Evolutionary conservation across 2,329 filamentous ascomycete genomes (phyloP), one percentile per base, ranked within the genome.

Genomic region (Fusarium sp.): DNA sequence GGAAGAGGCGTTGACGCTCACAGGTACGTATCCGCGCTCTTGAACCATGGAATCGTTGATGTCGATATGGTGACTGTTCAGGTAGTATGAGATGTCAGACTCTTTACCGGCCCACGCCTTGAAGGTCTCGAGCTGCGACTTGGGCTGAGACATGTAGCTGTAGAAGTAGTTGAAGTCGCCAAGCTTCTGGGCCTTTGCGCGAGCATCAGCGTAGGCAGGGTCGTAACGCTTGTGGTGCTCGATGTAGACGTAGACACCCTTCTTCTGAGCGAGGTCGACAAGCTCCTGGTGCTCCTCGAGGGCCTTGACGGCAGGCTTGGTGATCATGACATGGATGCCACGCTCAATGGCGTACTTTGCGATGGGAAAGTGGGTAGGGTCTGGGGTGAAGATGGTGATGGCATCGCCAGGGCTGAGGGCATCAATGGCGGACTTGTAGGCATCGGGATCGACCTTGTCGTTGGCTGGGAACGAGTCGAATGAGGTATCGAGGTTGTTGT

Each of bases 81-180:
- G 88, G 82, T 98, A 98, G 85, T 98, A 98, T 12, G 91, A 94
- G 75, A 98, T 98, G 80, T 98, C 95, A 30, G 91, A 94, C 74
- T 97, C 94, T 75, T 91, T 90, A 69, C 94, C 94, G 1, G 94
- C 94, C 94, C 94, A 97, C 5, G 94, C 92, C 81, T 94, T 94
- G 89, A 97, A 97, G 1, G 94, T 97, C 85, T 97, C 92, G 49
- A 97, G 88, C 83, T 97, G 94, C 53, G 87, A 93, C 83, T 97
- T 97, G 65, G 91, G 92, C 85, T 97, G 94, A 52, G 90, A 93
- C 94, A 97, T 97, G 87, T 98, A 98, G 75, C 89, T 92, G 87
- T 97, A 98, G 80, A 97, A 98, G 86, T 98, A 98, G 85, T 97
- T 97, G 89, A 98, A 98, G 82, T 97, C 94, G 70, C 94, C 94